Evolutionary conservation across 2,329 filamentous ascomycete genomes (phyloP), one percentile per base, ranked within the genome.

Genomic region (Teratosphaeria gauchensis): DNA sequence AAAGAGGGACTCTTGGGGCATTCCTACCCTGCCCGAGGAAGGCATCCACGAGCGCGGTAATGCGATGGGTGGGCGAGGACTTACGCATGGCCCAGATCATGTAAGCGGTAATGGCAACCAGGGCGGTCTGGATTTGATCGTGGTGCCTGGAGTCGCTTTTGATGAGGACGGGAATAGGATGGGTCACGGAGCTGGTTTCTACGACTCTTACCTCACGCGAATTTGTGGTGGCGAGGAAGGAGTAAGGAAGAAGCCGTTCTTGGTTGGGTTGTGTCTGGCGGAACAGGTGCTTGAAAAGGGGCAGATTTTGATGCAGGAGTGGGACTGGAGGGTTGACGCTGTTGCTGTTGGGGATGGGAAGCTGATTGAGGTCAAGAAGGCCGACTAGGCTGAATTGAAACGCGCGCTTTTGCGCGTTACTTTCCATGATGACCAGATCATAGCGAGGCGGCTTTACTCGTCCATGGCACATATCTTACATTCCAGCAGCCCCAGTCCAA

Each of bases 151-250:
- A 12, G 89, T 99, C 68, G 92, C 90, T 2, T 99, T 99, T 74
- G 92, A 96, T 72, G 78, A 78, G 2, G 77, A 76, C 12, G 82
- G 94, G 61, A 83, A 87, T 65, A 83, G 94, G 66, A 81, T 97
- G 21, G 94, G 94, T 48, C 94, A 99, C 74, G 94, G 94, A 58
- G 95, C 90, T 74, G 94, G 94, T 33, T 99, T 95, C 76, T 99
- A 99, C 78, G 94, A 99, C 77, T 88, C 86, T 73, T 99, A 96
- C 74, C 76, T 99, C 70, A 84, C 87, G 68, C 84, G 87, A 65
- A 95, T 92, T 81, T 52, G 51, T 52, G 30, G 14, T 12, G 30
- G 21, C 9, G 53, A 31, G 3, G 53, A 14, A 9, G 16, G 53
- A 24, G 31, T 5, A 8, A 73, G 66, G 66, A 73, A 72, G 64